Evolutionary conservation across 257 asterid genomes (phyloP).

Genomic region (Verbena officinalis): DNA sequence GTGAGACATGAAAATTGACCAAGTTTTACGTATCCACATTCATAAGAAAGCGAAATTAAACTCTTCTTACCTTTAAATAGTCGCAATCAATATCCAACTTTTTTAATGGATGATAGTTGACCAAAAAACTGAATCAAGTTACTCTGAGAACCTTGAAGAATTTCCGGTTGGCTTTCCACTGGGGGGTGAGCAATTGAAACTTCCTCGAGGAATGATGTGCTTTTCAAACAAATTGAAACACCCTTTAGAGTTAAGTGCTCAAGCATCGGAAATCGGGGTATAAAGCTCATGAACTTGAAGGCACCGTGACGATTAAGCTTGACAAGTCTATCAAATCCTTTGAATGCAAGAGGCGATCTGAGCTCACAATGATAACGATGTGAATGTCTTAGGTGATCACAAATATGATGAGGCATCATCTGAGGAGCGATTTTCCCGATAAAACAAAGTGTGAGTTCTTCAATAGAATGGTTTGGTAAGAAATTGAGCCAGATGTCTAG

Average conservation of each 20-base stretch:
- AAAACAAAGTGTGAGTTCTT: not conserved
- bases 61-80: not conserved
- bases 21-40: too few relatives aligned
- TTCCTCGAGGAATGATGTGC: not conserved
- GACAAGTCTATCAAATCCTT: constrained; percentile 4
- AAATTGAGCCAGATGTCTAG: too few relatives aligned
- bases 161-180: too few relatives aligned
- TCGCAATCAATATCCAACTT: not conserved
- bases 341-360: not conserved
- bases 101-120: not conserved
- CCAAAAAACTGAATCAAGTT: not conserved
- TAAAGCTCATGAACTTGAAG: not conserved
- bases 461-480: not conserved
- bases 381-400: not conserved
- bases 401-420: not conserved
- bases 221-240: not conserved
- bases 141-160: not conserved
- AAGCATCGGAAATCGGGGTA: not conserved
- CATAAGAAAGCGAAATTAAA: not conserved
- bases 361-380: not conserved
- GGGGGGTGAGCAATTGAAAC: not conserved
- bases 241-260: not conserved
- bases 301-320: not conserved
- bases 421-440: too few relatives aligned
- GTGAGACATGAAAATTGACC: not conserved